Conservation (phyloP, 768 basidiomycete genomes). For the Amanita brunnescens region DNA sequence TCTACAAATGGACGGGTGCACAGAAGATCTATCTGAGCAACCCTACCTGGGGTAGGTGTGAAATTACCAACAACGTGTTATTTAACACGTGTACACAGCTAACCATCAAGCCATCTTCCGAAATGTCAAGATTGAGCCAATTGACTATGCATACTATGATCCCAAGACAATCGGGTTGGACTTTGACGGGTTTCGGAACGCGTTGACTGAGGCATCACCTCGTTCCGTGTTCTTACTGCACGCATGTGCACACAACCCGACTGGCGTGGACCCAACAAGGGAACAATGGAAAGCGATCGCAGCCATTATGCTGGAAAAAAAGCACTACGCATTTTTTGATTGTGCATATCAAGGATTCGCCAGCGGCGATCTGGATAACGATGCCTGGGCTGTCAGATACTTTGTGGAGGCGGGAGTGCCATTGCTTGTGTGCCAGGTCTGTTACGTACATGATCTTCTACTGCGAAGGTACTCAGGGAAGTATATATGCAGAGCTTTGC, state of each 20-base stretch:
- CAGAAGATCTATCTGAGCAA: constrained; percentile 79
- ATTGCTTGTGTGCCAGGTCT: constrained; percentile 81
- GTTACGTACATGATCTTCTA: constrained; percentile 11
- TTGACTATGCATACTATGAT: constrained; percentile 92
- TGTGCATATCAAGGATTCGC: constrained; percentile 98
- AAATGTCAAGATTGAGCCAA: constrained; percentile 82
- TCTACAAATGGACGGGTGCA: constrained; percentile 64
- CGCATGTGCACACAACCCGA: constrained; percentile 95
- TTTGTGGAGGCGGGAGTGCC: constrained; percentile 72
- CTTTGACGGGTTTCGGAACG: constrained; percentile 53
- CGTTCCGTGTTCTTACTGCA: constrained; percentile 87
- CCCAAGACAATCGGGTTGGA: constrained; percentile 84
- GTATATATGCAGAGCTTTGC: constrained; percentile 79
- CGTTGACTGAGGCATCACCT: constrained; percentile 55
- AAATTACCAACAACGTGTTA: background rate
- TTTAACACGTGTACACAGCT: constrained; percentile 31
- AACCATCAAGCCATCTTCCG: constrained; percentile 89
- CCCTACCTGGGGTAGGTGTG: constrained; percentile 78
- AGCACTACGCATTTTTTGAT: constrained; percentile 90
- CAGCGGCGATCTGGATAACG: constrained; percentile 82
- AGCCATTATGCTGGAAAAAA: constrained; percentile 57
- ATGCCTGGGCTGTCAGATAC: constrained; percentile 86
- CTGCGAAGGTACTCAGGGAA: background rate
- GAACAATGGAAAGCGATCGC: constrained; percentile 84
- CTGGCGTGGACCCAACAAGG: constrained; percentile 85